A percentile compares a stretch with the other conserved stretches of the same genome.
These are phyloP conservation scores for Gnetum montanum DNA, from an alignment of 75 land plant species.

Conservation along the genomic window DNA sequence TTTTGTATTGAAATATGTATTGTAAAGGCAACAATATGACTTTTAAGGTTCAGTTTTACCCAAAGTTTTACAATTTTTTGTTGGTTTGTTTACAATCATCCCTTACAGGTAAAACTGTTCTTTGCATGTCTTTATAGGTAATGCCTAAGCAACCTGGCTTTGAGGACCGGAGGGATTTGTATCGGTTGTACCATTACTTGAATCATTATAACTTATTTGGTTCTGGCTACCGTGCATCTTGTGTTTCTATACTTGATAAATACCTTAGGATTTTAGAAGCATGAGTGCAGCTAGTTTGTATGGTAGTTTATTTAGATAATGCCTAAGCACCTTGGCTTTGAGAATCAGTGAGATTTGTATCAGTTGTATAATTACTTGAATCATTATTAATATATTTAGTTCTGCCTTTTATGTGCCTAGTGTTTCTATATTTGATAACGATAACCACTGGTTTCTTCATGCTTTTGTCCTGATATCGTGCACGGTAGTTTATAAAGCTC, in stretches of 20 bases:
- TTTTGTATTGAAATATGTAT: too few species aligned
- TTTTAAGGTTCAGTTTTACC: too few species aligned
- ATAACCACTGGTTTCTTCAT: too few species aligned
- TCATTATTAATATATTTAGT: conserved; percentile 95
- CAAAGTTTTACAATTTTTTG: too few species aligned
- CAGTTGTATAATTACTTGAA: conserved; percentile 92
- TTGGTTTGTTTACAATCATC: too few species aligned
- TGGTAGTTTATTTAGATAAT: conserved; percentile 84
- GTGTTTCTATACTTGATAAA: conserved; percentile 76
- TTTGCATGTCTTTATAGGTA: too few species aligned
- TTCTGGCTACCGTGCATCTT: conserved; percentile 80
- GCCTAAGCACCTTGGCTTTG: conserved; percentile 93
- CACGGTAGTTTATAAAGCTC: too few species aligned
- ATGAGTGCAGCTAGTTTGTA: too few species aligned
- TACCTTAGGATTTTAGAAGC: conserved; percentile 51
- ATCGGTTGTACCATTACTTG: conserved; percentile 89
- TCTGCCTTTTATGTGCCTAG: conserved; percentile 79
- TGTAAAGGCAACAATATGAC: too few species aligned
- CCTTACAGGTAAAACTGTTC: too few species aligned
- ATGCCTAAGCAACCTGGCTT: conserved; percentile 95
- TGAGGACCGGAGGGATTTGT: conserved; percentile 76
- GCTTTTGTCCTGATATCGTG: too few species aligned
- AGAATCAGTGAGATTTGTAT: conserved; percentile 74
- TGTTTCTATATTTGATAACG: conserved; percentile 73
- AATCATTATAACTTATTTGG: conserved; percentile 98